Evolutionary conservation across 495 filamentous ascomycete species (phyloP).

Genomic region (Cairneyella variabilis): DNA sequence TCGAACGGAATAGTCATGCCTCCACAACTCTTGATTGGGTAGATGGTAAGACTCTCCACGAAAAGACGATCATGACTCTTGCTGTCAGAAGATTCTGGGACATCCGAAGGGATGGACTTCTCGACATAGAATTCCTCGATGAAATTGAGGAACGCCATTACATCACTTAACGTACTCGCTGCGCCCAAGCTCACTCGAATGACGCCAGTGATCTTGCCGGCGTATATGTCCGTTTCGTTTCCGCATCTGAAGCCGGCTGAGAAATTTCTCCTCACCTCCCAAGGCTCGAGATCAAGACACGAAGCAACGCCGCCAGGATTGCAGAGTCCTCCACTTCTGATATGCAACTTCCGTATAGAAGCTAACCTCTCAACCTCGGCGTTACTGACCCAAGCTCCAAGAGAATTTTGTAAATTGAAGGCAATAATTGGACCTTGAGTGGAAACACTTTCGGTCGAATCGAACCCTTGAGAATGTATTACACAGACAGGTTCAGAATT

Average conservation of each 20-base stretch:
- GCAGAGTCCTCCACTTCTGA: slow-evolving; percentile 83
- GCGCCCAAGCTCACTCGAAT: slow-evolving; percentile 81
- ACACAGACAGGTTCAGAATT: slow-evolving; percentile 65
- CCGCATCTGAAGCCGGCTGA: slow-evolving; percentile 76
- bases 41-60: slow-evolving; percentile 62
- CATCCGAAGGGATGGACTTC: slow-evolving; percentile 17
- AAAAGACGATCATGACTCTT: not conserved
- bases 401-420: slow-evolving; percentile 70
- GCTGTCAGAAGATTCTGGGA: not conserved
- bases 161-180: slow-evolving; percentile 78
- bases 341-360: slow-evolving; percentile 69
- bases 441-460: slow-evolving; percentile 19
- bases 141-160: slow-evolving; percentile 65
- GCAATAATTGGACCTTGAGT: slow-evolving; percentile 76
- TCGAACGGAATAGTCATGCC: slow-evolving; percentile 66
- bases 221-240: slow-evolving; percentile 73
- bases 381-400: slow-evolving; percentile 72
- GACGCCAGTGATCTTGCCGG: slow-evolving; percentile 83
- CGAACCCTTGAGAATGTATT: slow-evolving; percentile 49
- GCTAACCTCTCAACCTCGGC: slow-evolving; percentile 83
- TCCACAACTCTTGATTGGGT: slow-evolving; percentile 87
- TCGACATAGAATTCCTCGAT: slow-evolving; percentile 76
- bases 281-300: slow-evolving; percentile 62
- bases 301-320: slow-evolving; percentile 82
- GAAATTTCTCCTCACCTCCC: slow-evolving; percentile 79